Evolutionary conservation across 768 basidiomycete genomes (phyloP).

Genomic region (Xerocomellus amylosporus): DNA sequence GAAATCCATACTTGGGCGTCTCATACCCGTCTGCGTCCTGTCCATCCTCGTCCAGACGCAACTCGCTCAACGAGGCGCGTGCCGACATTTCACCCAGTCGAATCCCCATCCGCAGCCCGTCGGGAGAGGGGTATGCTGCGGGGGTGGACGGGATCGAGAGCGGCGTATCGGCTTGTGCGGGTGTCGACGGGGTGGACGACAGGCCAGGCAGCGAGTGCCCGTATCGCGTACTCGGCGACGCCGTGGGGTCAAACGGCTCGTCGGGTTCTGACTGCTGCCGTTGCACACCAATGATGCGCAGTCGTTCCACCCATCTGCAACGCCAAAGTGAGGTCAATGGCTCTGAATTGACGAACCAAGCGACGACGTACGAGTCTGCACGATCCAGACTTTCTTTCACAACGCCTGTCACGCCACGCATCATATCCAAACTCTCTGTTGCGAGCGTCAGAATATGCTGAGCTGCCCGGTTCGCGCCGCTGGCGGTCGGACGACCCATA

Average conservation of each 20-base stretch:
- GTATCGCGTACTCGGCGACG: constrained; percentile 6
- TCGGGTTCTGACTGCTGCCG: constrained; percentile 39
- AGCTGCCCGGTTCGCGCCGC: constrained; percentile 69
- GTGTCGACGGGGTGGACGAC: constrained; percentile 32
- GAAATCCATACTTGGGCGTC: constrained; percentile 21
- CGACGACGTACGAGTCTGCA: constrained; percentile 69
- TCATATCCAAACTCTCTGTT: constrained; percentile 91
- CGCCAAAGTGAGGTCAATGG: background rate
- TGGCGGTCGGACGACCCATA: constrained; percentile 38
- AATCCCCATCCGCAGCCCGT: constrained; percentile 26
- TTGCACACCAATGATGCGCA: constrained; percentile 75
- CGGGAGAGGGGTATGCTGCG: constrained; percentile 24
- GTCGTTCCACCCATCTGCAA: constrained; percentile 76
- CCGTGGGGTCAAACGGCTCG: constrained; percentile 12
- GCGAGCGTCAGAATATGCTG: constrained; percentile 81
- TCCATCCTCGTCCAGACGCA: constrained; percentile 25
- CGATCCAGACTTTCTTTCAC: constrained; percentile 85
- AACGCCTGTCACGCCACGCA: constrained; percentile 82
- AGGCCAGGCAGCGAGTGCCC: constrained; percentile 27
- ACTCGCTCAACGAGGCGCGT: constrained; percentile 31
- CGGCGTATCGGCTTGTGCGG: constrained; percentile 26
- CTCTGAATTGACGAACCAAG: background rate
- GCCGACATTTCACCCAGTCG: constrained; percentile 27
- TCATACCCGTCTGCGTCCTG: constrained; percentile 13
- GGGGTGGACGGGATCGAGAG: constrained; percentile 32